Evolutionary conservation across 805 yeast genomes (phyloP).

Genomic region (Candida awuae): DNA sequence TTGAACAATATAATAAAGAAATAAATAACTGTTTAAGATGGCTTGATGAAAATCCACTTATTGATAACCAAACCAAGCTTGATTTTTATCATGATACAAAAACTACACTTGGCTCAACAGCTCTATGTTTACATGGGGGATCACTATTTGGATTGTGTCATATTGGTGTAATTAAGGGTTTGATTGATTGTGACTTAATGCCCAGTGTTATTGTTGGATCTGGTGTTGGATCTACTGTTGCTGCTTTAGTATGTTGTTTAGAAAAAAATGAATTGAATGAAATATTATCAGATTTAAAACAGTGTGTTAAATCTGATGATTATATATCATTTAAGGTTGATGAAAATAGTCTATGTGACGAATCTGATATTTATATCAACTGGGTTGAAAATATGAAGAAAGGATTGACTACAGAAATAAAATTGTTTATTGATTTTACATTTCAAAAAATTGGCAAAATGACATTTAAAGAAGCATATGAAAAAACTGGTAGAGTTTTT

Average conservation of each 20-base stretch:
- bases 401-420: conserved; percentile 82
- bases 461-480: conserved; percentile 91
- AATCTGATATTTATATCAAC: conserved; percentile 1
- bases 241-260: conserved; percentile 72
- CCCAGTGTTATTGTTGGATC: conserved; percentile 88
- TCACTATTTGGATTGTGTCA: conserved; percentile 91
- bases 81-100: conserved; percentile 81
- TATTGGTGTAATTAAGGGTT: conserved; percentile 81
- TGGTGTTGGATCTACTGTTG: conserved; percentile 91
- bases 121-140: conserved; percentile 89
- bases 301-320: conserved; percentile 27
- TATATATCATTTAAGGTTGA: too few relatives aligned
- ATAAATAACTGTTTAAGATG: conserved; percentile 54
- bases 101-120: conserved; percentile 85
- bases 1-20: conserved; percentile 79
- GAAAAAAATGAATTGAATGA: conserved; percentile 53
- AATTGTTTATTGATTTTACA: conserved; percentile 72
- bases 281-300: conserved; percentile 34
- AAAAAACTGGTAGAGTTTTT: conserved; percentile 66
- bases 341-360: neutral
- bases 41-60: conserved; percentile 18
- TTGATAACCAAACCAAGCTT: conserved; percentile 44
- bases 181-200: conserved; percentile 63
- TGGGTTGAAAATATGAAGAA: conserved; percentile 22
- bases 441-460: conserved; percentile 65